These are phyloP conservation scores for Dactylellina sp. DNA, from an alignment of 2,329 filamentous ascomycete genomes.

Conservation along the genomic window DNA sequence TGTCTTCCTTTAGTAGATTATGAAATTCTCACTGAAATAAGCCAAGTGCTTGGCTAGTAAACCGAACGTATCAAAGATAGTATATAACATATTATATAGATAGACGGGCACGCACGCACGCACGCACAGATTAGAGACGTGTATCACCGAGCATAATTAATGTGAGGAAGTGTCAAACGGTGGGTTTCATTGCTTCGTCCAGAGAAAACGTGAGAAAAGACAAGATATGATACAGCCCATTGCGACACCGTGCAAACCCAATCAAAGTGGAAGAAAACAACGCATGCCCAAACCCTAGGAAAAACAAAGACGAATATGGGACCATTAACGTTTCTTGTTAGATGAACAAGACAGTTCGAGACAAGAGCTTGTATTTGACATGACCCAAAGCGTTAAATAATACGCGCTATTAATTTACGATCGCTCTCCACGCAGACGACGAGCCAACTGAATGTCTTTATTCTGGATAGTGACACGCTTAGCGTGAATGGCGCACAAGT, in stretches of 20 bases:
- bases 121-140: too few relatives aligned
- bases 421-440: constrained; percentile 92
- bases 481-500: constrained; percentile 97
- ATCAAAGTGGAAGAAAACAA: constrained; percentile 40
- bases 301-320: constrained; percentile 44
- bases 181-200: constrained; percentile 56
- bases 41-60: too few relatives aligned
- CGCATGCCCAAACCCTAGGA: constrained; percentile 45
- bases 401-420: constrained; percentile 69
- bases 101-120: too few relatives aligned
- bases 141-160: too few relatives aligned
- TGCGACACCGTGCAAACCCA: constrained; percentile 54
- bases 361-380: constrained; percentile 33
- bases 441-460: constrained; percentile 97
- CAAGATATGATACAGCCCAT: constrained; percentile 56
- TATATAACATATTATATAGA: too few relatives aligned
- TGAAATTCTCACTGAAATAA: too few relatives aligned
- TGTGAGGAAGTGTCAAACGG: constrained; percentile 32
- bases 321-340: too few relatives aligned
- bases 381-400: constrained; percentile 24
- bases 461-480: constrained; percentile 99
- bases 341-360: neutral
- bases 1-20: too few relatives aligned
- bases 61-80: too few relatives aligned
- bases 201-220: constrained; percentile 55